Conservation (phyloP, 768 basidiomycete species). For the Cubamyces sp. region DNA sequence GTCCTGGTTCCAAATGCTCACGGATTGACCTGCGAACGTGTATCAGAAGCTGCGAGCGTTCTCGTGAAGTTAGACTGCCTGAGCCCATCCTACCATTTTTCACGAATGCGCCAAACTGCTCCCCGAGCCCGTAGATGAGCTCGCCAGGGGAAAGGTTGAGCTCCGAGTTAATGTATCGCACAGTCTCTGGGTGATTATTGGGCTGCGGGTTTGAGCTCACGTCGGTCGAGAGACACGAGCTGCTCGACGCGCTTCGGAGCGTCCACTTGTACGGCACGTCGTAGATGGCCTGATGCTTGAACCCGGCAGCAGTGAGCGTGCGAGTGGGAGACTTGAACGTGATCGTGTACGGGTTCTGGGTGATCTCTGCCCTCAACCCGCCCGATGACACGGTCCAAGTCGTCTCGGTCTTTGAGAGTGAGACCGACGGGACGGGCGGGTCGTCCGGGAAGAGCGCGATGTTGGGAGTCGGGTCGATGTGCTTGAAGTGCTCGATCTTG, state of each 20-base stretch:
- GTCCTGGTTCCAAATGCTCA: slow-evolving; percentile 75
- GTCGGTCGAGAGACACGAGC: slow-evolving; percentile 60
- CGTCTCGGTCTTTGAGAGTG: slow-evolving; percentile 35
- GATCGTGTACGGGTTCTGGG: slow-evolving; percentile 62
- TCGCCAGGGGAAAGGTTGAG: slow-evolving; percentile 71
- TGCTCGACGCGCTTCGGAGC: slow-evolving; percentile 51
- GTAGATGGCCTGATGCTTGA: slow-evolving; percentile 57
- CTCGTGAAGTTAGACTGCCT: background rate
- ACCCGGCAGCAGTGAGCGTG: slow-evolving; percentile 53
- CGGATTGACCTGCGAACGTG: slow-evolving; percentile 48
- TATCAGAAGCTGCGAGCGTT: background rate
- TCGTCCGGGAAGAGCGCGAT: slow-evolving; percentile 69
- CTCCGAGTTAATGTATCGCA: slow-evolving; percentile 59
- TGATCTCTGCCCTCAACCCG: slow-evolving; percentile 57
- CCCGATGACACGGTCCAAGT: slow-evolving; percentile 47
- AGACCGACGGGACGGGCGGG: slow-evolving; percentile 49
- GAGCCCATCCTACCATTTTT: slow-evolving; percentile 63
- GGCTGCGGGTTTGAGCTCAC: slow-evolving; percentile 61
- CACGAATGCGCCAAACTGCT: slow-evolving; percentile 74
- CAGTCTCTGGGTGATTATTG: slow-evolving; percentile 42
- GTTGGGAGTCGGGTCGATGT: slow-evolving; percentile 45
- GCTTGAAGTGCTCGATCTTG: slow-evolving; percentile 57
- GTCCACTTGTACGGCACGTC: slow-evolving; percentile 64
- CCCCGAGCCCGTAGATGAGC: slow-evolving; percentile 73
- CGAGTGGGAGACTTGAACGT: slow-evolving; percentile 58